Conservation (phyloP, 2,329 filamentous ascomycete genomes). For the Fusarium paranaense region DNA sequence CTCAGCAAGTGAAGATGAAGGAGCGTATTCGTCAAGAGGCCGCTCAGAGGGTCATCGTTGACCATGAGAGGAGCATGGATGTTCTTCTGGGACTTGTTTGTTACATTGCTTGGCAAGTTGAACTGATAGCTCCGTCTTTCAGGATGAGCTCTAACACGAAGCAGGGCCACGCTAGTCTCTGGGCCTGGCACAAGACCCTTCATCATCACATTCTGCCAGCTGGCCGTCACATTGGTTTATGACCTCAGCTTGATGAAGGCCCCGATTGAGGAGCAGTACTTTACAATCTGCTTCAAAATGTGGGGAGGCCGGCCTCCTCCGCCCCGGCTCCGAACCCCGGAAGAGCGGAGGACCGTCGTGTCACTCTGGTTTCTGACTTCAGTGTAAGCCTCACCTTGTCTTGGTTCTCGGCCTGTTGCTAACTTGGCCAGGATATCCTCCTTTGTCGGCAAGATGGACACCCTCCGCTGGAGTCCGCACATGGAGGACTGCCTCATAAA, state of each 20-base stretch:
- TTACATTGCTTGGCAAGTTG: slow-evolving; percentile 58
- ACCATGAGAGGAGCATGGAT: slow-evolving; percentile 63
- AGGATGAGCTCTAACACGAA: slow-evolving; percentile 5
- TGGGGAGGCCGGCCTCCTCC: slow-evolving; percentile 46
- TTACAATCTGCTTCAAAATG: slow-evolving; percentile 51
- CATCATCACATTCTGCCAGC: slow-evolving; percentile 56
- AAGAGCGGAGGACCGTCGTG: slow-evolving; percentile 62
- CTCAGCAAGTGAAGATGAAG: slow-evolving; percentile 54
- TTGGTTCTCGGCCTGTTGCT: neutral
- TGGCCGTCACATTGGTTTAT: slow-evolving; percentile 57
- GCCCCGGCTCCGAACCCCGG: slow-evolving; percentile 55
- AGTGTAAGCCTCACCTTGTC: slow-evolving; percentile 41
- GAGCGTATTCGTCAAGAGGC: slow-evolving; percentile 58
- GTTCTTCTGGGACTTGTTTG: slow-evolving; percentile 62
- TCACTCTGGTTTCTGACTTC: slow-evolving; percentile 58
- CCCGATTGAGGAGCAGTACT: slow-evolving; percentile 51
- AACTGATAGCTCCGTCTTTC: no score
- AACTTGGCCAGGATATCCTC: slow-evolving; percentile 46
- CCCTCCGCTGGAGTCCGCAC: slow-evolving; percentile 67
- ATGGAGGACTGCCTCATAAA: slow-evolving; percentile 67
- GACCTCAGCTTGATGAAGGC: slow-evolving; percentile 60
- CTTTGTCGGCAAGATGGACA: slow-evolving; percentile 60
- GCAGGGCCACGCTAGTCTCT: slow-evolving; percentile 54
- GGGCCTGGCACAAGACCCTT: slow-evolving; percentile 55
- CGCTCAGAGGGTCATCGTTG: slow-evolving; percentile 59